These are phyloP conservation scores for Trichoderma atrobrunneum DNA, from an alignment of 2,329 filamentous ascomycete species.

Conservation along the genomic window DNA sequence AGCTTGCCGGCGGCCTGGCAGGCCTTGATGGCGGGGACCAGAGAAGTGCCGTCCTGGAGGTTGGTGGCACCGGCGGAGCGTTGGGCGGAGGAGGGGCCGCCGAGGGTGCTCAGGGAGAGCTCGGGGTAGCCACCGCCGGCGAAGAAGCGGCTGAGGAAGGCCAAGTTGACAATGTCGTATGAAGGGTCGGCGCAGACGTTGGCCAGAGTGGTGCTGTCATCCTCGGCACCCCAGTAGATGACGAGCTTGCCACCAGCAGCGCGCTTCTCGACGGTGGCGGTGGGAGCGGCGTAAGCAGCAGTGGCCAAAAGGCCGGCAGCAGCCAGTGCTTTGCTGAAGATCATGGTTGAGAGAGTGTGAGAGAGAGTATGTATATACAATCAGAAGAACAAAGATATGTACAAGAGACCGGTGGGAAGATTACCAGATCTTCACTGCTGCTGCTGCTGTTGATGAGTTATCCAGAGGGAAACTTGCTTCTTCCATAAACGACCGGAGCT, in stretches of 20 bases:
- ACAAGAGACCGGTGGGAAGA: slow-evolving; percentile 19
- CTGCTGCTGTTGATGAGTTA: neutral
- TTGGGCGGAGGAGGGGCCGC: slow-evolving; percentile 20
- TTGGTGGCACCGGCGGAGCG: slow-evolving; percentile 23
- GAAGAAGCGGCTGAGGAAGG: slow-evolving; percentile 25
- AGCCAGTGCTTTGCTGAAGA: slow-evolving; percentile 19
- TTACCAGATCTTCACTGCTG: slow-evolving; percentile 21
- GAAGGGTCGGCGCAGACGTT: slow-evolving; percentile 23
- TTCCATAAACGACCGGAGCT: neutral
- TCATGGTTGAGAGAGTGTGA: slow-evolving; percentile 1
- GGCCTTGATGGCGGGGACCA: slow-evolving; percentile 38
- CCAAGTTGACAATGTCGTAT: slow-evolving; percentile 26
- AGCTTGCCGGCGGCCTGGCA: slow-evolving; percentile 67
- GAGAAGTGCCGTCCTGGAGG: slow-evolving; percentile 23
- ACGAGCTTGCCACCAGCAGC: slow-evolving; percentile 22
- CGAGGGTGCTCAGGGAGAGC: slow-evolving; percentile 13
- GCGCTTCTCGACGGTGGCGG: slow-evolving; percentile 14
- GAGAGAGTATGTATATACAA: neutral
- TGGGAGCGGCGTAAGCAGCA: slow-evolving; percentile 13
- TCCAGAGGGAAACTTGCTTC: slow-evolving; percentile 2
- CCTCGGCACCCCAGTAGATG: slow-evolving; percentile 26
- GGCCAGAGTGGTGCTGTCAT: slow-evolving; percentile 22
- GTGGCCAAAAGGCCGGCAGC: slow-evolving; percentile 18
- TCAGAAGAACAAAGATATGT: slow-evolving; percentile 11
- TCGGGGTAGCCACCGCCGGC: slow-evolving; percentile 19